Evolutionary conservation across 1,284 basidiomycete genomes (phyloP), one percentile per base, ranked within the genome.

Genomic region (Cryptococcus jaspeensis): DNA sequence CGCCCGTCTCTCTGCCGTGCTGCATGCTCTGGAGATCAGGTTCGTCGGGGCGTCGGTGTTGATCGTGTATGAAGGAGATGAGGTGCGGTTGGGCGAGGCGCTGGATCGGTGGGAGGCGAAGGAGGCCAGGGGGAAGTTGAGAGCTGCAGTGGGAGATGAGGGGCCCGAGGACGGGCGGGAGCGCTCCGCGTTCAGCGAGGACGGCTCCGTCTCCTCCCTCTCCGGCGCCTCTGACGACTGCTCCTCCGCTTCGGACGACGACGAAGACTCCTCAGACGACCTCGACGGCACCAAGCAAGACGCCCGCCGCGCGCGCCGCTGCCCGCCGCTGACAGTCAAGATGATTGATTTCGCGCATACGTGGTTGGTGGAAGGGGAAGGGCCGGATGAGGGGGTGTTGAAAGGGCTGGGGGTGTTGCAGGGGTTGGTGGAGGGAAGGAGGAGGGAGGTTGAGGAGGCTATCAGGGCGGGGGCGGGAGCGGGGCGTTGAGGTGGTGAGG

Each of bases 281-380:
- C n/a, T 53, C 11, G 59, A 61, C 9, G 65, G 63, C 8, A 58
- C 53, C 11, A 60, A 52, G 28, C 70, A 70, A 28, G 72, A 78
- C 39, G 76, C 68, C 13, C 66, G 65, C 8, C 66, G 75, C 50
- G 74, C 74, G 51, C 72, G 72, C 38, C 68, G 71, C 2, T 81
- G 82, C 7, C 81, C 84, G 15, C 83, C 88, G 9, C 86, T 84
- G 62, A 79, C 81, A 9, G 81, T 95, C 55, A 87, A 87, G 58
- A 77, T 96, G 61, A 97, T 97, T 59, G 94, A 98, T 79, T 97
- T 98, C 75, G 94, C 92, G 3, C 95, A 98, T 75, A 89, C 92
- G 4, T 80, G 82, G 37, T 65, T 89, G 9, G 81, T 79, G 2
- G 82, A 85, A 0, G 90, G 89, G 0, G 73, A 86, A 66, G 94